Percentiles rank a stretch among this genome's conserved stretches.
phyloP scores from a whole-genome alignment of 805 yeast genomes.

The Yamadazyma paraphyllophila region DNA sequence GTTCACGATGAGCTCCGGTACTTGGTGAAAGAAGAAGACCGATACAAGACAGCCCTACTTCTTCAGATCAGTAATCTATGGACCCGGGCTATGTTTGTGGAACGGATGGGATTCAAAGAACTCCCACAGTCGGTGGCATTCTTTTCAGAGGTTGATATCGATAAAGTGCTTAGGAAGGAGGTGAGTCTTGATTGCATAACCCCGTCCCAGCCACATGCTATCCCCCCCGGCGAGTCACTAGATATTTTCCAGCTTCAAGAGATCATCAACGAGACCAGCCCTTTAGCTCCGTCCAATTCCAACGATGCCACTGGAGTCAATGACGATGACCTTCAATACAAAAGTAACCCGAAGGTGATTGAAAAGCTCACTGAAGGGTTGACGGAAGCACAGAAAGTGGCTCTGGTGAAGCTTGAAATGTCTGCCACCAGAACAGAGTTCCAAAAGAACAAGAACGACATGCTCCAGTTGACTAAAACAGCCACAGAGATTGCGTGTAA shows the following conservation, averaged over 20 bases:
- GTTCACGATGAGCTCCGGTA: constrained; percentile 95
- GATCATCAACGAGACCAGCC: constrained; percentile 22
- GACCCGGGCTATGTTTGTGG: constrained; percentile 95
- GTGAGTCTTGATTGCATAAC: constrained; percentile 90
- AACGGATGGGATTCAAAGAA: constrained; percentile 83
- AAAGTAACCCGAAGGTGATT: constrained; percentile 21
- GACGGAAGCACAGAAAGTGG: constrained; percentile 17
- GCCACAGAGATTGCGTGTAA: background rate
- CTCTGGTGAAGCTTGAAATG: constrained; percentile 27
- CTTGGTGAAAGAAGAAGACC: constrained; percentile 69
- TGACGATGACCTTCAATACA: constrained; percentile 4
- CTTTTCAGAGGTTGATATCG: constrained; percentile 91
- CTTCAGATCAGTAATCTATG: constrained; percentile 88
- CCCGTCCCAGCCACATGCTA: constrained; percentile 72
- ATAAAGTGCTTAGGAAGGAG: constrained; percentile 83
- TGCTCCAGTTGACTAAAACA: constrained; percentile 11
- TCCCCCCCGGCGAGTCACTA: constrained; percentile 77
- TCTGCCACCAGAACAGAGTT: constrained; percentile 25
- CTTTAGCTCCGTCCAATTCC: constrained; percentile 11
- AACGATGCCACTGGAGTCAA: background rate
- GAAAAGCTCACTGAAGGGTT: constrained; percentile 24
- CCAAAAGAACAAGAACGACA: constrained; percentile 19
- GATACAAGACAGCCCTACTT: constrained; percentile 74
- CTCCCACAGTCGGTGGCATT: constrained; percentile 95
- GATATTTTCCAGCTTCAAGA: constrained; percentile 55